phyloP scores from a whole-genome alignment of 208 protist species.

The Trichomonas tenax region DNA sequence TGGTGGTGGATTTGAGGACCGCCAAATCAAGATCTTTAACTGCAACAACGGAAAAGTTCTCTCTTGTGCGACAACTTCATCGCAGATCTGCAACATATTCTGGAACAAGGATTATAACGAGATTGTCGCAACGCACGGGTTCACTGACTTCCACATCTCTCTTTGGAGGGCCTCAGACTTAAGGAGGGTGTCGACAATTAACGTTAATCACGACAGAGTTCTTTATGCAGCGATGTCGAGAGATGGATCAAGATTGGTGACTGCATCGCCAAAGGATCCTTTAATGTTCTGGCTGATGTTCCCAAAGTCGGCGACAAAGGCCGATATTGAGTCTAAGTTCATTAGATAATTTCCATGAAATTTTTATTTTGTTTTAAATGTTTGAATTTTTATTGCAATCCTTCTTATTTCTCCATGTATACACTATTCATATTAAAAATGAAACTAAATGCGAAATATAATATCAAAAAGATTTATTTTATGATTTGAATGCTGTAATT shows the following conservation, averaged over 20 bases:
- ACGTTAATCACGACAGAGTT: neutral
- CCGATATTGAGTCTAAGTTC: neutral
- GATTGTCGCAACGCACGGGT: neutral
- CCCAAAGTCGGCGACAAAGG: neutral
- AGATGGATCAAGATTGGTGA: neutral
- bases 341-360: neutral
- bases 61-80: neutral
- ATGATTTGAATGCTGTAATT: too few species aligned
- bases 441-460: too few species aligned
- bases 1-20: neutral
- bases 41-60: neutral
- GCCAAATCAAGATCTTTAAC: neutral
- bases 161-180: neutral
- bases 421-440: too few species aligned
- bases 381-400: too few species aligned
- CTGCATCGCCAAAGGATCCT: neutral
- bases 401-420: too few species aligned
- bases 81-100: neutral
- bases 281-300: neutral
- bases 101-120: neutral
- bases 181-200: neutral
- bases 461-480: too few species aligned
- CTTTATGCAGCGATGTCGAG: neutral
- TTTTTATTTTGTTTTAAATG: neutral
- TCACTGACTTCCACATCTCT: neutral